A percentile compares a stretch with the other conserved stretches of the same genome.
Conservation (phyloP, 2,329 filamentous ascomycete genomes). For the Penicillium sp. region DNA sequence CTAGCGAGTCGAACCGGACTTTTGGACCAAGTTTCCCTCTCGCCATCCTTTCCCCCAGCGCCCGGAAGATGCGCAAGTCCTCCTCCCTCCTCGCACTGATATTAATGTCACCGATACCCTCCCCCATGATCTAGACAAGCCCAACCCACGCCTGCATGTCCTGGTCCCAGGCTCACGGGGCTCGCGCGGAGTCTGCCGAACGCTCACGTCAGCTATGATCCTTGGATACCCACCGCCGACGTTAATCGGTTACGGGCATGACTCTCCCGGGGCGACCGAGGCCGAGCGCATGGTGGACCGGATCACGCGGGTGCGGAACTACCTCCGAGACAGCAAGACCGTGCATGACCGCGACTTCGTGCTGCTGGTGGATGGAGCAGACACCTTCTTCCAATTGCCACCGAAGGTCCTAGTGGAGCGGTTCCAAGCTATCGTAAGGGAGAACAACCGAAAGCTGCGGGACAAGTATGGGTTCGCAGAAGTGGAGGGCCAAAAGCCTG, state of each 20-base stretch:
- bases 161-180: slow-evolving; percentile 51
- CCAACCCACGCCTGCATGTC: slow-evolving; percentile 51
- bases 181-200: slow-evolving; percentile 55
- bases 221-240: slow-evolving; percentile 59
- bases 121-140: slow-evolving; percentile 31
- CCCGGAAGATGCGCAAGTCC: slow-evolving; percentile 32
- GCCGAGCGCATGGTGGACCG: slow-evolving; percentile 45
- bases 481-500: slow-evolving; percentile 19
- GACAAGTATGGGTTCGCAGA: slow-evolving; percentile 46
- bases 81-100: slow-evolving; percentile 17
- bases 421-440: slow-evolving; percentile 56
- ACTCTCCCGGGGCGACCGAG: slow-evolving; percentile 27
- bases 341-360: slow-evolving; percentile 60
- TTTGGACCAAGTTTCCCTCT: slow-evolving; percentile 35
- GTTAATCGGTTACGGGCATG: slow-evolving; percentile 46
- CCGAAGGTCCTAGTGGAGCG: slow-evolving; percentile 61
- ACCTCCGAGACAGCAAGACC: slow-evolving; percentile 47
- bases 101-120: slow-evolving; percentile 28
- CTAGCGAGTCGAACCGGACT: slow-evolving; percentile 26
- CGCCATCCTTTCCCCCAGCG: slow-evolving; percentile 26
- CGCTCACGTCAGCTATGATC: slow-evolving; percentile 56
- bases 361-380: slow-evolving; percentile 61
- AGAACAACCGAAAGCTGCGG: slow-evolving; percentile 52
- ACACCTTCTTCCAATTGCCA: slow-evolving; percentile 64
- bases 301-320: slow-evolving; percentile 46